Percentiles rank a stretch among this genome's conserved stretches.
Conservation (phyloP, 257 asterid species). For the Cynanchum wilfordii region DNA sequence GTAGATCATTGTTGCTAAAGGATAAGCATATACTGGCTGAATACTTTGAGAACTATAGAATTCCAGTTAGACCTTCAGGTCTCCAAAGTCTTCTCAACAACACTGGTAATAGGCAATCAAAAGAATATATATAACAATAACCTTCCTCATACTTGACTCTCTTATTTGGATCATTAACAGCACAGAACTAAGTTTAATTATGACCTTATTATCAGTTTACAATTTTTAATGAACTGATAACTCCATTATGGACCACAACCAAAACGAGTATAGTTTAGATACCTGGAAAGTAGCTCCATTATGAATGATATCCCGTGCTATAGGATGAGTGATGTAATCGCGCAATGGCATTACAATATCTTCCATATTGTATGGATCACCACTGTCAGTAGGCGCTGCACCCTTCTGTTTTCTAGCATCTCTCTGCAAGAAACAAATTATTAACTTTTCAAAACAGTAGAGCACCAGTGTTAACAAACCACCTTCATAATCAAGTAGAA, state of each 20-base stretch:
- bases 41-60: neutral
- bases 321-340: constrained; percentile 70
- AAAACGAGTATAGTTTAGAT: neutral
- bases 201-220: neutral
- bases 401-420: constrained; percentile 61
- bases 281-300: constrained; percentile 99
- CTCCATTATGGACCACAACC: neutral
- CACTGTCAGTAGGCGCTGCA: constrained; percentile 29
- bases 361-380: constrained; percentile 64
- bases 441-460: neutral
- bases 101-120: neutral
- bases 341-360: constrained; percentile 79
- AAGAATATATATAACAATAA: neutral
- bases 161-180: neutral
- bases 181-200: neutral
- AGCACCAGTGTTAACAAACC: neutral
- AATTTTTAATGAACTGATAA: neutral
- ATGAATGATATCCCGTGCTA: constrained; percentile 73
- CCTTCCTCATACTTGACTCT: neutral
- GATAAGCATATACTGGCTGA: neutral
- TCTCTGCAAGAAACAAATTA: constrained; percentile 47
- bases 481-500: neutral
- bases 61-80: neutral
- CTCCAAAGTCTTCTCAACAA: neutral
- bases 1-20: neutral